A percentile compares a stretch with the other conserved stretches of the same genome.
Conservation (phyloP, 2,329 filamentous ascomycete genomes). For the Fusarium tanahbumbuense region DNA sequence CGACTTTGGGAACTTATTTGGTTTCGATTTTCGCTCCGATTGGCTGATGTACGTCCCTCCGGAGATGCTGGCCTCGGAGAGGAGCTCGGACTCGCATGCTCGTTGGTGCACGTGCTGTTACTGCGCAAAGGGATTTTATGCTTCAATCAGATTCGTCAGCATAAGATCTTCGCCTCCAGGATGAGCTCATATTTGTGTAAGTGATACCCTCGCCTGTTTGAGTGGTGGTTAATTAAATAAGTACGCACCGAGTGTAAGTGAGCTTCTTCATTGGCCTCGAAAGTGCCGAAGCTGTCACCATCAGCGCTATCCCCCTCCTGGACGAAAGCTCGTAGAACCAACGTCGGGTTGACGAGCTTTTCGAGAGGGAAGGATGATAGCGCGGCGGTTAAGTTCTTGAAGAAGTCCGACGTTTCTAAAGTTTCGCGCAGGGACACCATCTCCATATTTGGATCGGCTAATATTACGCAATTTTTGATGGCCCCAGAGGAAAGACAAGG, state of each 20-base stretch:
- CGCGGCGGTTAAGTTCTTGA: background rate
- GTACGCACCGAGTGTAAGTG: background rate
- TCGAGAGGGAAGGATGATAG: background rate
- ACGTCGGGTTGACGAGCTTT: background rate
- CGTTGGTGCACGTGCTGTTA: background rate
- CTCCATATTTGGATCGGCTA: background rate
- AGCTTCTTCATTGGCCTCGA: background rate
- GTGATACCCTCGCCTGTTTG: background rate
- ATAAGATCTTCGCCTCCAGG: background rate
- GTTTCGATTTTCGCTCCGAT: background rate
- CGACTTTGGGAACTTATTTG: background rate
- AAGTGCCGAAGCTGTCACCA: background rate
- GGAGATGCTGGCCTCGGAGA: background rate
- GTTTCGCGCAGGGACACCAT: background rate
- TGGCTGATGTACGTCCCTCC: background rate
- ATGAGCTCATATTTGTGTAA: background rate
- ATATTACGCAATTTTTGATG: background rate
- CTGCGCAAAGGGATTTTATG: background rate
- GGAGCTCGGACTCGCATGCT: background rate
- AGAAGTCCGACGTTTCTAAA: background rate
- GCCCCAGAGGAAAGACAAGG: background rate
- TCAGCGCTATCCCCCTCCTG: conserved; percentile 3
- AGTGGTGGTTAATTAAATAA: background rate
- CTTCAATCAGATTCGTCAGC: conserved; percentile 1
- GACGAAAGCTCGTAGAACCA: background rate